Base-by-base conservation (phyloP, 164 flowering plant species). In the Cinnamomum chago region DNA sequence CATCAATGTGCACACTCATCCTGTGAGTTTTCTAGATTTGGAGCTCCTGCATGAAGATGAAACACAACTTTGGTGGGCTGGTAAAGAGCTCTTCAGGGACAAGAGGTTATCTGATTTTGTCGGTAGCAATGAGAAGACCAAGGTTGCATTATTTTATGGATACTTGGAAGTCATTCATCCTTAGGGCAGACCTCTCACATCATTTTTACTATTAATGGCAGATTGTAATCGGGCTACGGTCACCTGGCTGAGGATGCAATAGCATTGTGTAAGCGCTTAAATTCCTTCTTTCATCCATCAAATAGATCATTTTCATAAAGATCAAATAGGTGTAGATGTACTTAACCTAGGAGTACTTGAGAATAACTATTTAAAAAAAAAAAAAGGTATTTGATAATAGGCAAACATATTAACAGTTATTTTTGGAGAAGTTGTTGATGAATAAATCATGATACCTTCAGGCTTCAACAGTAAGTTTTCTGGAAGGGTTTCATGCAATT, bases 81-180 rank as follows among this genome's bases (percentile, higher is more conserved):
- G 81, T 23, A 83, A 79, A 71, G 80, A 77, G 40, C 81, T 74
- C 50, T 1, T 17, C 58, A 80, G 73, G 68, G 72, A 40, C 17
- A 79, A 75, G 70, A 23, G 30, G 9, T 65, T 76, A 22, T 75
- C 76, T 73, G 82, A 79, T 71, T 80, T 77, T 71, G 70, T 77
- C 67, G 84, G 82, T 65, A 71, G 50, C 67, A 83, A 79, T 73
- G 82, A 79, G 52, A 79, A 79, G 67, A 83, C 82, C 22, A 79
- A 81, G 82, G 81, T 79, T 72, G 20, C 35, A 25, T 15, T 25
- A 6, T 68, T 35, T 71, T 25, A 27, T 68, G n/a, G 23, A 24
- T 50, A 25, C 28, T 72, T 40, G 33, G 70, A 67, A 27, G 6
- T 30, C 67, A 50, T 58, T 0, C 22, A 35, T 30, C 51, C 52